Evolutionary conservation across 768 basidiomycete species (phyloP), one percentile per base, ranked within the genome.

Genomic region (Termitomyces sp.): DNA sequence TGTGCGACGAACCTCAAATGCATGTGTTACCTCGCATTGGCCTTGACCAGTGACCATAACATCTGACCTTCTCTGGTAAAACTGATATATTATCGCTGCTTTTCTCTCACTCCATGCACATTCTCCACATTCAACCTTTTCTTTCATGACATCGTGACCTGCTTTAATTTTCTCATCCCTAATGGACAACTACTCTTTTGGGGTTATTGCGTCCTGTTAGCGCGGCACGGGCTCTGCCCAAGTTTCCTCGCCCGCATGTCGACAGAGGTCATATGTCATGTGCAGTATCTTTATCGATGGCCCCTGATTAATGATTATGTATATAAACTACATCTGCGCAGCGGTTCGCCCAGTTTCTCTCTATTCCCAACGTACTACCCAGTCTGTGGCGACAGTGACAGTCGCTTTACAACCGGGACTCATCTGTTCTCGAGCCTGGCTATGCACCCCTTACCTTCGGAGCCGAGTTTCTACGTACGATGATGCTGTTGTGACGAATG

Each of bases 391-490:
- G 48, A 33, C 31, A 20, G 7, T 33, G 4, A 33, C 31, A 20
- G 12, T 33, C 31, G 48, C 31, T 20, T 48, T 15, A 33, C n/a
- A n/a, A 6, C n/a, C 11, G n/a, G 31, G 48, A 18, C 13, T 33
- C 6, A n/a, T 48, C 16, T 27, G 45, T 33, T 58, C 24, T 54
- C 16, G 36, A 54, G n/a, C 46, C 27, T 31, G 16, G 53, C 58
- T 54, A 59, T 49, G 51, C 59, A 55, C 59, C 59, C 54, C 59
- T 51, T 50, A 36, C 54, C n/a, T n/a, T 55, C 48, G n/a, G 41
- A 46, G 54, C 59, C 18, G 33, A 60, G 59, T 61, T 57, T 57
- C 55, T 61, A 61, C 44, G 44, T 33, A 60, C 36, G 34, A 16
- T 18, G 50, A 60, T 22, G 55, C 50, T 36, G 42, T 31, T 37